A percentile compares a stretch with the other conserved stretches of the same genome.
Conservation (phyloP, 2,329 filamentous ascomycete species). For the Fusarium nurragi region DNA sequence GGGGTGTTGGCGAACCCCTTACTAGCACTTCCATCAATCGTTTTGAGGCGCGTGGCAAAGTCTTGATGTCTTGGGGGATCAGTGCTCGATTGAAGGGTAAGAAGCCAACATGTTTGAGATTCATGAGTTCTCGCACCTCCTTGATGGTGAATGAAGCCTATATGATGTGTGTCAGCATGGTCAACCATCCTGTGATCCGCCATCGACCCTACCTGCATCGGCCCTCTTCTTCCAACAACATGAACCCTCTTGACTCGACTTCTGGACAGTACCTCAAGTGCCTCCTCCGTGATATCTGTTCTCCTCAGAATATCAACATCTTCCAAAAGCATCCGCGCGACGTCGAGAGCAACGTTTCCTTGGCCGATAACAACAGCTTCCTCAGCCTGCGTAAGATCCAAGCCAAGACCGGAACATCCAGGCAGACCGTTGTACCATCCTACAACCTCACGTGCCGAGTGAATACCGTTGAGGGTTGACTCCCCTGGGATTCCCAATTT, state of each 20-base stretch:
- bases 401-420: slow-evolving; percentile 76
- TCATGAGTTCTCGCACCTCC: slow-evolving; percentile 88
- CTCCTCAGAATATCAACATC: slow-evolving; percentile 76
- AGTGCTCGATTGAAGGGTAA: slow-evolving; percentile 72
- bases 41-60: slow-evolving; percentile 78
- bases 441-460: slow-evolving; percentile 91
- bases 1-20: slow-evolving; percentile 71
- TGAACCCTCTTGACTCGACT: slow-evolving; percentile 83
- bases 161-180: background rate
- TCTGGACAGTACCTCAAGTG: slow-evolving; percentile 75
- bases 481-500: slow-evolving; percentile 84
- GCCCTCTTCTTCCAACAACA: slow-evolving; percentile 88
- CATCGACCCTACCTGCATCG: slow-evolving; percentile 74
- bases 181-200: background rate
- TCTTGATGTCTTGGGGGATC: slow-evolving; percentile 72
- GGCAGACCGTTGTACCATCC: slow-evolving; percentile 99
- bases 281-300: slow-evolving; percentile 90
- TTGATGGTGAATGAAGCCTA: slow-evolving; percentile 95
- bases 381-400: slow-evolving; percentile 78
- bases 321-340: slow-evolving; percentile 86
- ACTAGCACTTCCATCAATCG: slow-evolving; percentile 82
- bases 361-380: slow-evolving; percentile 91
- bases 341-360: slow-evolving; percentile 94
- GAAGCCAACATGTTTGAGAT: slow-evolving; percentile 77
- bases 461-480: slow-evolving; percentile 73